phyloP scores from a whole-genome alignment of 2,329 filamentous ascomycete genomes.

The Colletotrichum somersetense region DNA sequence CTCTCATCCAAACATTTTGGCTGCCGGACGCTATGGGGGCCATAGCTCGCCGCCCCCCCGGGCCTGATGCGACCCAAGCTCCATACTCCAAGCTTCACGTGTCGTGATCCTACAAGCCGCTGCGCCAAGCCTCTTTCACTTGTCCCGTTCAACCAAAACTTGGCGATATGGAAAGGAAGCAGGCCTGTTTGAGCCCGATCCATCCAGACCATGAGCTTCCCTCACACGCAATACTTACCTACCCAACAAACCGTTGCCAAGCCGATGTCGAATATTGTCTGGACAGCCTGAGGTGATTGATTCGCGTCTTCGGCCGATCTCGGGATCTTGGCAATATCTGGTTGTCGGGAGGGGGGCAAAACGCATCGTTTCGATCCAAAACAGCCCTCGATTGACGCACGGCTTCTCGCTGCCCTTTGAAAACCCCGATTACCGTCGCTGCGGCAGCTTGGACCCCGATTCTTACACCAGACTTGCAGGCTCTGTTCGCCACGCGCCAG shows the following conservation, averaged over 20 bases:
- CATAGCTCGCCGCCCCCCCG: constrained; percentile 17
- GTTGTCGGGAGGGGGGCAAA: not conserved
- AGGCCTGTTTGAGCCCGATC: not conserved
- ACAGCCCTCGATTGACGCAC: not conserved
- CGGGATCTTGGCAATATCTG: not conserved
- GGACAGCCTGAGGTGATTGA: not conserved
- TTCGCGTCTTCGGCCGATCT: not conserved
- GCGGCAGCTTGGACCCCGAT: too few species aligned
- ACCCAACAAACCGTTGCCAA: not conserved
- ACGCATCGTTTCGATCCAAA: not conserved
- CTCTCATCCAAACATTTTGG: constrained; percentile 19
- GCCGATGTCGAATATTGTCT: not conserved
- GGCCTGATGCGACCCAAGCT: constrained; percentile 21
- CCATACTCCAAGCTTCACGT: constrained; percentile 18
- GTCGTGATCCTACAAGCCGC: not conserved
- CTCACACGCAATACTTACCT: not conserved
- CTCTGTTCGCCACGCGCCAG: not conserved
- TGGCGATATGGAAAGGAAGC: not conserved
- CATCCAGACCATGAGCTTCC: not conserved
- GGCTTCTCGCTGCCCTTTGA: not conserved
- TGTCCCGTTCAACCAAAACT: not conserved
- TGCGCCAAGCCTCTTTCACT: not conserved
- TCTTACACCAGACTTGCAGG: not conserved
- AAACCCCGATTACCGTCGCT: not conserved
- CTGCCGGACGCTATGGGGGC: constrained; percentile 24